Evolutionary conservation across 2,329 filamentous ascomycete species (phyloP).

Genomic region (Trichophyton simii): DNA sequence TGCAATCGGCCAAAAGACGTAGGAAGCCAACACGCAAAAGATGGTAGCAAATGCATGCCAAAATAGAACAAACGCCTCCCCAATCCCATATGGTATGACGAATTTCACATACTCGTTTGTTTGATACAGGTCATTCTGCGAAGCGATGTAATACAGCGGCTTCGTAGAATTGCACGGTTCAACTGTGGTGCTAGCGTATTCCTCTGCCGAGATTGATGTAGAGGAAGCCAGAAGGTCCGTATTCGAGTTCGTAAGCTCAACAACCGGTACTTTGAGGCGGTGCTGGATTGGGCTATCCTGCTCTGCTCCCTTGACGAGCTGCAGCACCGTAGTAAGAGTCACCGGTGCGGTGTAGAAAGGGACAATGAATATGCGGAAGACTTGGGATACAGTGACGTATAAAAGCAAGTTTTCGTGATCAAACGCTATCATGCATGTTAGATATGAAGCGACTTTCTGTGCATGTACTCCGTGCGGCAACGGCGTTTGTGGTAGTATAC

Average conservation of each 20-base stretch:
- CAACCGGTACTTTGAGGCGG: not conserved
- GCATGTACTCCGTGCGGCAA: not conserved
- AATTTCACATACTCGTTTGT: constrained; percentile 64
- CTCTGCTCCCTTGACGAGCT: constrained; percentile 26
- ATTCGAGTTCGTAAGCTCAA: not conserved
- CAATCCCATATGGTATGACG: constrained; percentile 47
- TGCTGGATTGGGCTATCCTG: constrained; percentile 6
- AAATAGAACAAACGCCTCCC: constrained; percentile 42
- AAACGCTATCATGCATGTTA: constrained; percentile 42
- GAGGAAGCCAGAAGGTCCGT: not conserved
- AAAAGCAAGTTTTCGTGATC: constrained; percentile 54
- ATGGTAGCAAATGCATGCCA: constrained; percentile 55
- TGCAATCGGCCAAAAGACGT: constrained; percentile 40
- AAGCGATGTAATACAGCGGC: constrained; percentile 55
- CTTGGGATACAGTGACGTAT: constrained; percentile 61
- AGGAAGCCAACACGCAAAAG: constrained; percentile 50
- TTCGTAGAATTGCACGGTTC: constrained; percentile 9
- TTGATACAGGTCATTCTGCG: constrained; percentile 75
- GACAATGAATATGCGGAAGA: constrained; percentile 64
- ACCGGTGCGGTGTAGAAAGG: constrained; percentile 61
- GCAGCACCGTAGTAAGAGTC: constrained; percentile 53
- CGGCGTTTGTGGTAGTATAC: constrained; percentile 13
- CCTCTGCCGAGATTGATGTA: not conserved
- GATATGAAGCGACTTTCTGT: not conserved
- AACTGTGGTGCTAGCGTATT: not conserved